Base-by-base conservation (phyloP, 495 filamentous ascomycete genomes). In the Glutinoglossum americanum region DNA sequence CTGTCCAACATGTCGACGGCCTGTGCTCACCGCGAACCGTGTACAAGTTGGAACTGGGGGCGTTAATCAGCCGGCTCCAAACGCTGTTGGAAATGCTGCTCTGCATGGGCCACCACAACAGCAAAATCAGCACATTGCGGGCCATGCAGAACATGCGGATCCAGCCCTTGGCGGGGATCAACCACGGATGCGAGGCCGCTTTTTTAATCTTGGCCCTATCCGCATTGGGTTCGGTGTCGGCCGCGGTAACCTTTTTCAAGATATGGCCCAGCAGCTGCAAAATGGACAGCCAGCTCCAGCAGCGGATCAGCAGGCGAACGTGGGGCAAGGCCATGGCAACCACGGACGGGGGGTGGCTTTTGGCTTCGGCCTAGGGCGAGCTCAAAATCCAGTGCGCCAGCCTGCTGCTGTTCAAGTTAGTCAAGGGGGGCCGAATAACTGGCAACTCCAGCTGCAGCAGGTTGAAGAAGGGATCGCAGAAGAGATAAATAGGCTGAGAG, bases 1-100 rank as follows among this genome's bases (percentile, higher is more conserved):
- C 25, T 98, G 92, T 68, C 92, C 92, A 11, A 97, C 90, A 3
- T 98, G 92, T 66, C 80, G 92, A 58, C 76, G 86, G 32, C 78
- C 92, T 23, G 93, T 98, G 32, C 69, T 85, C 0, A 63, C 64
- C 35, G 61, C 62, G 58, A 19, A 58, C 73, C 19, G 62, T 61
- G 1, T 62, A 67, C 15, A 66, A 69, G 49, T 63, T 67, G 30
- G 63, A 63, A 41, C 67, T 51, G 62, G 62, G 26, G 64, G 49
- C 27, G 65, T 53, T 44, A 66, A 68, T 54, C 35, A 57, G 13
- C 63, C 67, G 27, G 64, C 51, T 53, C 57, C 63, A 30, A 68
- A 60, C 17, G 57, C 59, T 9, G 66, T 54, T 17, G 39, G 27
- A 15, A 26, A 60, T 59, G 47, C 33, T 8, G 1, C 26, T 9